Conservation (phyloP, 2,329 filamentous ascomycete genomes). For the Arthrobotrys sphaeroides region DNA sequence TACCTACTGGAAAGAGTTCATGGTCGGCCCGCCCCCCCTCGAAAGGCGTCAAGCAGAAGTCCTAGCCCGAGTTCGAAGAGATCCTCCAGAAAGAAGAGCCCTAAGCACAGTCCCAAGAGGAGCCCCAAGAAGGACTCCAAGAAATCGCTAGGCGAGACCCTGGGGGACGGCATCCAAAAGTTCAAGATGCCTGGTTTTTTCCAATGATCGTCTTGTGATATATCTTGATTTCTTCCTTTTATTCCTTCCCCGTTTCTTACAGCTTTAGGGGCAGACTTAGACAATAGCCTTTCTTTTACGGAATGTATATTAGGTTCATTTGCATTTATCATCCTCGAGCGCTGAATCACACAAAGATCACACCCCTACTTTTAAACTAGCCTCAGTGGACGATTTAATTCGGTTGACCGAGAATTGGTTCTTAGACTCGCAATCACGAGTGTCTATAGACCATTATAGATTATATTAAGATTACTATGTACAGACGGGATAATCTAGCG, state of each 20-base stretch:
- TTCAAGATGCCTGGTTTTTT: background rate
- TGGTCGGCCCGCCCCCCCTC: background rate
- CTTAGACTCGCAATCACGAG: background rate
- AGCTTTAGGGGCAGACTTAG: background rate
- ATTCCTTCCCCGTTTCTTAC: too few species aligned
- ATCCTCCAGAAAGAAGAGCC: background rate
- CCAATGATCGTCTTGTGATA: background rate
- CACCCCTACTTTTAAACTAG: background rate
- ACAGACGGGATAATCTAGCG: background rate
- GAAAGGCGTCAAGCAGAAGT: background rate
- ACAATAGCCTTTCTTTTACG: background rate
- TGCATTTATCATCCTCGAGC: background rate
- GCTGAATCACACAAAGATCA: background rate
- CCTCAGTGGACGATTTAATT: background rate
- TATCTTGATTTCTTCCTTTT: background rate
- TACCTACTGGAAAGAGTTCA: background rate
- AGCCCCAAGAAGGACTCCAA: background rate
- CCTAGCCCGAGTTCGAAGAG: background rate
- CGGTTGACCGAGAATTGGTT: too few species aligned
- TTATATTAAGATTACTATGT: background rate
- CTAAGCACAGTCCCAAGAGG: background rate
- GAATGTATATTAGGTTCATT: conserved; percentile 11
- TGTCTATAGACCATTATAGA: too few species aligned
- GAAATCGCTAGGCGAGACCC: background rate
- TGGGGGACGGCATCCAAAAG: background rate